These are phyloP conservation scores for Aspergillus terreus DNA, from an alignment of 2,329 filamentous ascomycete genomes.

Conservation along the genomic window DNA sequence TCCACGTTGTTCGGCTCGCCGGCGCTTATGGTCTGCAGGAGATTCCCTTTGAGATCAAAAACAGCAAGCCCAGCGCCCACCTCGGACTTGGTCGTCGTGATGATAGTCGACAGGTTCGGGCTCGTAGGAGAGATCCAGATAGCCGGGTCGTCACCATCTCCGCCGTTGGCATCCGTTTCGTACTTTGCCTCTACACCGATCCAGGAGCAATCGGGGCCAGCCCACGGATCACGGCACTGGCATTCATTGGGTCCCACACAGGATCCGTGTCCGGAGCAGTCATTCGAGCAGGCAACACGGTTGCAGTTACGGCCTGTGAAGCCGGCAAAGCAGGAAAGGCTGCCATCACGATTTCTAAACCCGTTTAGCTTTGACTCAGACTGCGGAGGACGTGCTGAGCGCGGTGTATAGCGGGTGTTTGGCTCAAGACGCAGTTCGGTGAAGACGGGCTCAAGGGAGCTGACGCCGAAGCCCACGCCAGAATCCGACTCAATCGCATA, in stretches of 20 bases:
- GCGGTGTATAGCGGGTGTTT: conserved; percentile 2
- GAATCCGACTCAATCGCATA: conserved; percentile 43
- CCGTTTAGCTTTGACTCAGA: background rate
- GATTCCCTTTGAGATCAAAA: conserved; percentile 4
- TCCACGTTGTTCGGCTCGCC: conserved; percentile 8
- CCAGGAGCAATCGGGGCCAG: conserved; percentile 7
- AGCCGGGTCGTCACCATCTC: conserved; percentile 7
- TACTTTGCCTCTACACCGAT: conserved; percentile 3
- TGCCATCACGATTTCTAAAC: background rate
- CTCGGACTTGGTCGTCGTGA: conserved; percentile 7
- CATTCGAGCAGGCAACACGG: background rate
- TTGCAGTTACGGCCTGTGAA: conserved; percentile 2
- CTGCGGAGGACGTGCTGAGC: background rate
- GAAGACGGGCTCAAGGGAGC: conserved; percentile 5
- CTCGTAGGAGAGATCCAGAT: conserved; percentile 5
- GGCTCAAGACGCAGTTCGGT: background rate
- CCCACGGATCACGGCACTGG: background rate
- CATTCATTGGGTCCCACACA: conserved; percentile 6
- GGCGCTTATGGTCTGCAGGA: conserved; percentile 2
- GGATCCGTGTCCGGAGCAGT: conserved; percentile 3
- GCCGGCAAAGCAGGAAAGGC: conserved; percentile 7
- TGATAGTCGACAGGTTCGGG: conserved; percentile 1
- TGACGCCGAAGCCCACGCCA: conserved; percentile 16
- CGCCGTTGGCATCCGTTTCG: conserved; percentile 7
- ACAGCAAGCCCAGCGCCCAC: conserved; percentile 2